These are phyloP conservation scores for Pleurotus salmoneostramineus DNA, from an alignment of 768 basidiomycete species.

Conservation along the genomic window DNA sequence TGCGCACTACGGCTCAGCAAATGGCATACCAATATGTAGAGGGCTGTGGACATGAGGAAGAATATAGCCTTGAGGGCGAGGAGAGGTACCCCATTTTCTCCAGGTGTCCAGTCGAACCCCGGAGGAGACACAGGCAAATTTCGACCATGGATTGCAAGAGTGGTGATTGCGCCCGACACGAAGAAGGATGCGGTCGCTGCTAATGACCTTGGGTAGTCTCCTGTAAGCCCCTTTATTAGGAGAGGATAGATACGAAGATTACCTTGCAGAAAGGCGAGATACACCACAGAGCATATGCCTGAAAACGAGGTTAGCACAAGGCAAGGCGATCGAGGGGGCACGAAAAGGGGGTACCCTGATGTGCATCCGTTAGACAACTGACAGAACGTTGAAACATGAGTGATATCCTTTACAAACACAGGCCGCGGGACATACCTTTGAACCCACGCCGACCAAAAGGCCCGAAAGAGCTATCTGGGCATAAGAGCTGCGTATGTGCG, in stretches of 20 bases:
- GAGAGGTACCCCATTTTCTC: slow-evolving; percentile 26
- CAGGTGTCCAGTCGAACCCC: slow-evolving; percentile 37
- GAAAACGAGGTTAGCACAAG: slow-evolving; percentile 3
- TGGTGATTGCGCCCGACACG: slow-evolving; percentile 41
- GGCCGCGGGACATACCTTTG: slow-evolving; percentile 36
- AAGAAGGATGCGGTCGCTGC: slow-evolving; percentile 53
- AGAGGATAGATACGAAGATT: slow-evolving; percentile 10
- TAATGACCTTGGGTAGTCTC: slow-evolving; percentile 37
- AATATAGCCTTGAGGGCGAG: slow-evolving; percentile 37
- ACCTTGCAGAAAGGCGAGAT: slow-evolving; percentile 54
- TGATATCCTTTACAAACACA: not conserved
- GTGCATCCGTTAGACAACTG: slow-evolving; percentile 63
- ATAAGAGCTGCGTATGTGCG: slow-evolving; percentile 14
- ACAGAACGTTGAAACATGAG: slow-evolving; percentile 7
- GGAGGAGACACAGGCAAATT: slow-evolving; percentile 23
- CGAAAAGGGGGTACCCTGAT: slow-evolving; percentile 41
- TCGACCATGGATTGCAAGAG: slow-evolving; percentile 31
- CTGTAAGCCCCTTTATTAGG: slow-evolving; percentile 6
- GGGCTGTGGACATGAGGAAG: slow-evolving; percentile 24
- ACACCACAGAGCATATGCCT: slow-evolving; percentile 67
- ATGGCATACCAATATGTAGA: slow-evolving; percentile 27
- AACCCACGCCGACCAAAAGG: slow-evolving; percentile 53
- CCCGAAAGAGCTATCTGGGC: slow-evolving; percentile 40
- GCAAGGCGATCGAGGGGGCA: not conserved
- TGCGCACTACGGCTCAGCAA: slow-evolving; percentile 11